phyloP scores from a whole-genome alignment of 176 grass and related monocot genomes.

The Carex parvula region DNA sequence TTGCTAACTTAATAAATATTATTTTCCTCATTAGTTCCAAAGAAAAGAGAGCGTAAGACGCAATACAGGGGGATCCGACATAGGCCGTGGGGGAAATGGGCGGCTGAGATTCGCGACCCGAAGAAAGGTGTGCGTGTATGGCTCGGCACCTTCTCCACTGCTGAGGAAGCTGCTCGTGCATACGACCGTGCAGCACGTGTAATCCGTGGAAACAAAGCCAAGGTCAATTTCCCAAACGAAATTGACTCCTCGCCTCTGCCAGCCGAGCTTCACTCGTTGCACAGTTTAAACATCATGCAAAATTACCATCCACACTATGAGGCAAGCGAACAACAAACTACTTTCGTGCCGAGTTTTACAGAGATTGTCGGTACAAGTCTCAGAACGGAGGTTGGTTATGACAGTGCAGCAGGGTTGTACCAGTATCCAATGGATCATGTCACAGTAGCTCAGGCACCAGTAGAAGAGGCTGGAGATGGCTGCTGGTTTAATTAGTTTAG shows the following conservation, averaged over 20 bases:
- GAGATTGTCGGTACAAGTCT: not conserved
- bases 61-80: constrained; percentile 64
- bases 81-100: constrained; percentile 35
- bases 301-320: not conserved
- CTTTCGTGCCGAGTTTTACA: constrained; percentile 11
- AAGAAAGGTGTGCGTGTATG: constrained; percentile 79
- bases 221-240: constrained; percentile 84
- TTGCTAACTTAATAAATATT: not conserved
- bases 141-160: constrained; percentile 80
- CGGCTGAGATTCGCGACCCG: constrained; percentile 29
- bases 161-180: constrained; percentile 76
- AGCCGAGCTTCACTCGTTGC: not conserved
- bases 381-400: constrained; percentile 7
- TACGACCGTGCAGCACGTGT: constrained; percentile 70
- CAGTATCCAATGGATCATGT: not conserved
- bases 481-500: constrained; percentile 17
- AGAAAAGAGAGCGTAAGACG: constrained; percentile 56
- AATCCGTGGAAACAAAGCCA: constrained; percentile 77
- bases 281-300: not conserved
- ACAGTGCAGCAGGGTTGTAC: not conserved
- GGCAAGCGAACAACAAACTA: not conserved
- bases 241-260: constrained; percentile 23
- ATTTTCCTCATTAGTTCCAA: not conserved
- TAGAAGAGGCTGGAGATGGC: not conserved
- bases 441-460: not conserved